A percentile compares a stretch with the other conserved stretches of the same genome.
Evolutionary conservation across 768 basidiomycete species (phyloP).

Genomic region (Cystobasidium tubakii): DNA sequence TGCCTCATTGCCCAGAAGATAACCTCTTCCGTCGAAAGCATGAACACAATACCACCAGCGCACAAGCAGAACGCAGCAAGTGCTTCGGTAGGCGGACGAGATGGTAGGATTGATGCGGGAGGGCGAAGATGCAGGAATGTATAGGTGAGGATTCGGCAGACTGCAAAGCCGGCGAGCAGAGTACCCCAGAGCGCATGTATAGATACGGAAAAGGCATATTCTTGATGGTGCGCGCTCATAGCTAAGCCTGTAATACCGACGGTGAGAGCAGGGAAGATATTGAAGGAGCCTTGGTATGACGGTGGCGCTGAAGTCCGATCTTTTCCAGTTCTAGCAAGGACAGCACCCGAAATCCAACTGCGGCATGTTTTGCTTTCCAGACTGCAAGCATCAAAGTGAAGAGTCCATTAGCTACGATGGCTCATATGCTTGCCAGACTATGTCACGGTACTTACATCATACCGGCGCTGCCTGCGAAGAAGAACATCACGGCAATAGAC

Average conservation of each 20-base stretch:
- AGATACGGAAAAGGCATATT: conserved; percentile 88
- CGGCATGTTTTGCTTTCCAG: conserved; percentile 73
- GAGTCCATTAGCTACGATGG: conserved; percentile 59
- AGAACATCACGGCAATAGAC: conserved; percentile 68
- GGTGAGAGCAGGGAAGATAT: conserved; percentile 59
- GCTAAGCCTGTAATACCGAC: conserved; percentile 89
- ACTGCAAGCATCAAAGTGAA: conserved; percentile 63
- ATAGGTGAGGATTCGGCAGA: conserved; percentile 80
- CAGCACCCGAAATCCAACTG: conserved; percentile 62
- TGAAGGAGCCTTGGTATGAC: conserved; percentile 60
- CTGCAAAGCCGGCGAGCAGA: conserved; percentile 68
- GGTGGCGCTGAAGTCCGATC: conserved; percentile 41
- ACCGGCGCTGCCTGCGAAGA: conserved; percentile 17
- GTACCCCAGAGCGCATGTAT: conserved; percentile 89
- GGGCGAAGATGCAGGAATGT: conserved; percentile 89
- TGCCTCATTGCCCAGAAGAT: conserved; percentile 85
- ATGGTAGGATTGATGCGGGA: conserved; percentile 74
- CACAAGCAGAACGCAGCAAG: conserved; percentile 79
- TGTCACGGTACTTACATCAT: neutral
- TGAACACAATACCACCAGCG: conserved; percentile 81
- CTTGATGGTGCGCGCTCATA: conserved; percentile 86
- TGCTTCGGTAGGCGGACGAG: conserved; percentile 87
- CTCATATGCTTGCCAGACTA: conserved; percentile 79
- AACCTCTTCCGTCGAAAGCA: conserved; percentile 84
- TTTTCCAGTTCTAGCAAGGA: conserved; percentile 10